Evolutionary conservation across 768 basidiomycete species (phyloP).

Genomic region (Lentinus tigrinus): DNA sequence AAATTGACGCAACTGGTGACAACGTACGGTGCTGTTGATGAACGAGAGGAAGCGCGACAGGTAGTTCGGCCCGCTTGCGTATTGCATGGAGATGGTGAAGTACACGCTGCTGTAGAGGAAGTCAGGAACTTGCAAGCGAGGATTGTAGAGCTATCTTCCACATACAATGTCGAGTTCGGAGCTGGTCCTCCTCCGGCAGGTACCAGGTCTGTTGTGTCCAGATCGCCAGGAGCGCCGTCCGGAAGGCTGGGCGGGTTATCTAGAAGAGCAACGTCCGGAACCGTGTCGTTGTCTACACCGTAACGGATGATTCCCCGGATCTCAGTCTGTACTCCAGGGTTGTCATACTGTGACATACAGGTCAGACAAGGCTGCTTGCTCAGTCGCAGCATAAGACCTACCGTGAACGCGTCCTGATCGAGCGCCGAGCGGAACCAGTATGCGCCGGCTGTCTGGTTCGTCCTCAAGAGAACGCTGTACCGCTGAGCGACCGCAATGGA

Average conservation of each 20-base stretch:
- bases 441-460: conserved; percentile 37
- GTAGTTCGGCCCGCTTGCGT: conserved; percentile 16
- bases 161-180: conserved; percentile 18
- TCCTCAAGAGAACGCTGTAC: conserved; percentile 45
- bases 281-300: conserved; percentile 7
- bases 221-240: conserved; percentile 6
- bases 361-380: neutral
- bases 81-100: conserved; percentile 26
- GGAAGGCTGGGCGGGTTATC: conserved; percentile 16
- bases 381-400: neutral
- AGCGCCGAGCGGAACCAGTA: conserved; percentile 42
- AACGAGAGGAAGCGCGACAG: conserved; percentile 27
- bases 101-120: conserved; percentile 15
- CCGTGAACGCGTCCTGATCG: conserved; percentile 34
- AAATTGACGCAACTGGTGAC: neutral
- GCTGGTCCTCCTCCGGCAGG: conserved; percentile 14
- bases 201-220: conserved; percentile 14
- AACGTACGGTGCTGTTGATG: conserved; percentile 30
- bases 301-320: conserved; percentile 22
- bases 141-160: neutral
- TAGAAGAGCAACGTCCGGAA: conserved; percentile 17
- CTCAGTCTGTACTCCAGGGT: conserved; percentile 20
- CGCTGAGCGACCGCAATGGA: conserved; percentile 47
- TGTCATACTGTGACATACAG: conserved; percentile 17
- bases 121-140: neutral